These are phyloP conservation scores for Laburnicola sp. DNA, from an alignment of 2,329 filamentous ascomycete species.

Conservation along the genomic window DNA sequence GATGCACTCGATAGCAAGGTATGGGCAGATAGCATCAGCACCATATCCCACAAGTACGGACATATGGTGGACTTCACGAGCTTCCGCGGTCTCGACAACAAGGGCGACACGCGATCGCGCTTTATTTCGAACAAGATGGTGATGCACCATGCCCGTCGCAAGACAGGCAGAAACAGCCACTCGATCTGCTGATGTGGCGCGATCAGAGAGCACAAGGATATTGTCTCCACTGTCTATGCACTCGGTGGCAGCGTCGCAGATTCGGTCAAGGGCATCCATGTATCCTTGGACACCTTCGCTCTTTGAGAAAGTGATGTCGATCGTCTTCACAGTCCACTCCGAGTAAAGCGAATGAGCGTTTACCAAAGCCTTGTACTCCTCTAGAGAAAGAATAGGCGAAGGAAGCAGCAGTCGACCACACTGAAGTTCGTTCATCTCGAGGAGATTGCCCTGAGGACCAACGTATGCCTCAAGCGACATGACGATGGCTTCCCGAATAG, in stretches of 20 bases:
- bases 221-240: constrained; percentile 83
- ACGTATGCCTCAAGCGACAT: constrained; percentile 98
- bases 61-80: constrained; percentile 97
- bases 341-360: constrained; percentile 73
- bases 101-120: constrained; percentile 89
- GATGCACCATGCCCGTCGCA: constrained; percentile 91
- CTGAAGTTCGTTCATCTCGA: constrained; percentile 90
- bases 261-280: constrained; percentile 80
- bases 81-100: constrained; percentile 89
- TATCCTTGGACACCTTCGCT: constrained; percentile 80
- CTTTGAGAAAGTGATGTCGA: constrained; percentile 94
- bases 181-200: constrained; percentile 78
- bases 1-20: constrained; percentile 94
- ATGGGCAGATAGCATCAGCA: constrained; percentile 91
- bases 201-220: constrained; percentile 86
- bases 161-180: constrained; percentile 84
- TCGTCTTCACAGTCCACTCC: constrained; percentile 84
- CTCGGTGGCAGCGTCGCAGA: constrained; percentile 81
- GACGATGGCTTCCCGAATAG: constrained; percentile 94
- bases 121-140: constrained; percentile 93
- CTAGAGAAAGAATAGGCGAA: constrained; percentile 84
- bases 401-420: constrained; percentile 83
- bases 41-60: constrained; percentile 96
- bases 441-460: constrained; percentile 89
- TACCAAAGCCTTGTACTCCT: constrained; percentile 85